Evolutionary conservation across 331 rosid species (phyloP).

Genomic region (Rhamnella rubrinervis): DNA sequence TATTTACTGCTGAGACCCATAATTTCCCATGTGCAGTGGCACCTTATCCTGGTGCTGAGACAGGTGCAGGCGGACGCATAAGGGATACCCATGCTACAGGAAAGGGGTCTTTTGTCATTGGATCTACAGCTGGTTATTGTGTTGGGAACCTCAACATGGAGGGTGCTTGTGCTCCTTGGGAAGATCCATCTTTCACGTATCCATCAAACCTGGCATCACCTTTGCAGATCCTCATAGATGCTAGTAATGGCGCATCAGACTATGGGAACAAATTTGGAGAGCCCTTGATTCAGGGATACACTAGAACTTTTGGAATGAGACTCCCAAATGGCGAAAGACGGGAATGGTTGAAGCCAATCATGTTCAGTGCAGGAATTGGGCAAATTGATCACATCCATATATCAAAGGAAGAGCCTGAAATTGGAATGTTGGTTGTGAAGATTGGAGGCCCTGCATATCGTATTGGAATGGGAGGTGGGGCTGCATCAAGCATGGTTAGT

Average conservation of each 20-base stretch:
- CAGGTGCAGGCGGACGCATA: conserved; percentile 93
- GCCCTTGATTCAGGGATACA: conserved; percentile 84
- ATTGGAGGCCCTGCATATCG: conserved; percentile 97
- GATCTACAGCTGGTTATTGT: conserved; percentile 91
- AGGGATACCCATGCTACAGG: conserved; percentile 96
- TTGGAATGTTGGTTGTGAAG: conserved; percentile 83
- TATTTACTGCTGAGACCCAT: conserved; percentile 94
- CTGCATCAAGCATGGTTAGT: conserved; percentile 95
- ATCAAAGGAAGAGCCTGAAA: conserved; percentile 73
- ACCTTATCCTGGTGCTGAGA: conserved; percentile 95
- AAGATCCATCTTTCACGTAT: conserved; percentile 71
- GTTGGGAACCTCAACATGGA: conserved; percentile 79
- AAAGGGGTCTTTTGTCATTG: conserved; percentile 83
- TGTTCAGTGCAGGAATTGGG: conserved; percentile 90
- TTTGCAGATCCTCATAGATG: conserved; percentile 76
- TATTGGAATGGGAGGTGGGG: conserved; percentile 97
- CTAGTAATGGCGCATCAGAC: conserved; percentile 93
- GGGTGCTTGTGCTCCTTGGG: conserved; percentile 86
- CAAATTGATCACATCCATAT: conserved; percentile 81
- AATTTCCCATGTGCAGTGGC: conserved; percentile 98
- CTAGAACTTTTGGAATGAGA: conserved; percentile 92
- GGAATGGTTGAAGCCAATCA: conserved; percentile 97
- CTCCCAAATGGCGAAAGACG: conserved; percentile 87
- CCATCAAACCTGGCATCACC: conserved; percentile 89
- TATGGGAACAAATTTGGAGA: conserved; percentile 96